These are phyloP conservation scores for Neurospora sp. DNA, from an alignment of 495 filamentous ascomycete genomes.

Conservation along the genomic window DNA sequence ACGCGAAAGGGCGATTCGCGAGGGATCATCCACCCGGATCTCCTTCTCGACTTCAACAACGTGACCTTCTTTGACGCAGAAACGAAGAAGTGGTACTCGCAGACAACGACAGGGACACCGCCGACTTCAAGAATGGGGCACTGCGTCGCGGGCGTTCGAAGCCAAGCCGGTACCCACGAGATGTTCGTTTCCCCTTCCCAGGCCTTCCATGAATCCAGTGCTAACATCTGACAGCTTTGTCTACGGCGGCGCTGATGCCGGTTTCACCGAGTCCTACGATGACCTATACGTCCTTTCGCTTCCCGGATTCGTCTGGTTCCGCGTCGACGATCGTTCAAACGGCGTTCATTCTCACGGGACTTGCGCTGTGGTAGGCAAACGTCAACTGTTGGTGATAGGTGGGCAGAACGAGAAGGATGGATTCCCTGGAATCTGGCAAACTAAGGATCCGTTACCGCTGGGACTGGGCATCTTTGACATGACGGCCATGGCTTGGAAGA, in stretches of 20 bases:
- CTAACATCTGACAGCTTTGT: neutral
- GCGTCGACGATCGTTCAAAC: neutral
- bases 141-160: neutral
- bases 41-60: neutral
- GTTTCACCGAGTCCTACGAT: neutral
- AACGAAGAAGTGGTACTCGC: neutral
- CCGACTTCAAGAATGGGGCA: neutral
- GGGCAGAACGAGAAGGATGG: neutral
- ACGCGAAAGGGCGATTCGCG: neutral
- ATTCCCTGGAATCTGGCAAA: neutral
- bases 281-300: neutral
- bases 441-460: neutral
- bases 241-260: neutral
- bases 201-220: neutral
- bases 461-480: slow-evolving; percentile 9
- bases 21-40: neutral
- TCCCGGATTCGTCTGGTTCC: neutral
- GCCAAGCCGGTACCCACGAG: neutral
- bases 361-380: neutral
- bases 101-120: neutral
- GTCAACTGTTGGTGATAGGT: neutral
- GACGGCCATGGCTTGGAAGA: slow-evolving; percentile 4
- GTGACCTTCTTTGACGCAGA: neutral
- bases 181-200: neutral
- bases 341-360: neutral